Evolutionary conservation across 192 early-diverging fungal genomes (phyloP), one percentile per base, ranked within the genome.

Genomic region (Backusella westeae): DNA sequence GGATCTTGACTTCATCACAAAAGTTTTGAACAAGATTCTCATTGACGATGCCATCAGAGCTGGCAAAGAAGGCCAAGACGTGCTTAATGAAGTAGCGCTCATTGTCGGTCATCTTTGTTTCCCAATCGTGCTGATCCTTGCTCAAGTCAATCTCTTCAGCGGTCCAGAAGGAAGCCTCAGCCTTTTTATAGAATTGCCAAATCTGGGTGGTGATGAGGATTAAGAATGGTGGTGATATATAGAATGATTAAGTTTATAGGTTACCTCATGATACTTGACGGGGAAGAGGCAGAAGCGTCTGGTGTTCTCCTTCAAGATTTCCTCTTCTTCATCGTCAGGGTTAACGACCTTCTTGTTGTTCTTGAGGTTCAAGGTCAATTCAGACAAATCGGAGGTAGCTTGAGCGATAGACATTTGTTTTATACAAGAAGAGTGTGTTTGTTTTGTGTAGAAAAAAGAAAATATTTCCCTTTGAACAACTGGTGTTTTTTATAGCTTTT

Each of bases 151-250:
- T 93, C 78, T 98, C 95, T 82, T 98, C 96, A 17, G 94, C 96
- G 0, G 95, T 96, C 96, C 96, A 98, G 88, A 97, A 97, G 9
- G 95, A 96, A 3, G 96, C 96, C 80, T 96, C 96, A 79, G 95
- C 95, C 85, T 98, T 98, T 83, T 98, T 97, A 91, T 98, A 97
- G 91, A 97, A 94, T 77, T 96, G 90, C 96, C 96, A 98, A 78
- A 96, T 91, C 90, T 92, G 53, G 34, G 32, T 34, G 19, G 46
- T 44, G 10, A 26, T 49, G 9, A 32, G 1, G 12, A 44, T 14
- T 10, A 44, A 49, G 46, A n/a, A 78, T 39, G 38, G 38, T 39
- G 38, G 2, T 39, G 38, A 21, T 19, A 65, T 44, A 29, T 52
- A 69, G 14, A 69, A 65, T 17, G 17, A 6, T 19, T 6, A n/a